phyloP scores from a whole-genome alignment of 495 filamentous ascomycete genomes.

The Hypoxylon subgilvum region DNA sequence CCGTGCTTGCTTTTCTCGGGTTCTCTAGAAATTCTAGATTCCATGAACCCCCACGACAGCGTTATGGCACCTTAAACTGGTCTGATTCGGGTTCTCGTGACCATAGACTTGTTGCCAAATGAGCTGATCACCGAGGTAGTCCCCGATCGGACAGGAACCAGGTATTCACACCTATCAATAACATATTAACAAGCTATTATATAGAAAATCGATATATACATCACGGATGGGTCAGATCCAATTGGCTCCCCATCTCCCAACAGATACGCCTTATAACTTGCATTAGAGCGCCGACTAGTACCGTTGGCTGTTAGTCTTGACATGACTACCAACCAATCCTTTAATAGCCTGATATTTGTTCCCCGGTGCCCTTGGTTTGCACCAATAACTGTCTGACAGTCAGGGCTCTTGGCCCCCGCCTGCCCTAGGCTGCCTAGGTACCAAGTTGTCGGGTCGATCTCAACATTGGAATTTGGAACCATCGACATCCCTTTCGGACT shows the following conservation, averaged over 20 bases:
- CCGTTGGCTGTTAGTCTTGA: constrained; percentile 19
- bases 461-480: too few species aligned
- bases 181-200: too few species aligned
- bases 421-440: constrained; percentile 19
- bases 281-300: constrained; percentile 18
- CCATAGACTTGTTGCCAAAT: too few species aligned
- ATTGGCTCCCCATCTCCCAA: constrained; percentile 18
- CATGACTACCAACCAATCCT: constrained; percentile 9
- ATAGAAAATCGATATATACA: background rate
- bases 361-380: constrained; percentile 22
- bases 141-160: background rate
- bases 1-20: background rate
- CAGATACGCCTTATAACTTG: constrained; percentile 15
- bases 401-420: background rate
- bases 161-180: too few species aligned
- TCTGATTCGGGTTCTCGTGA: background rate
- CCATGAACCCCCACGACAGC: constrained; percentile 16
- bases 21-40: constrained; percentile 21
- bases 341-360: constrained; percentile 11
- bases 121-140: too few species aligned
- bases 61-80: background rate
- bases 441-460: constrained; percentile 32
- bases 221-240: constrained; percentile 13
- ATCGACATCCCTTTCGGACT: constrained; percentile 30
- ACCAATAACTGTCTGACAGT: constrained; percentile 16